phyloP scores from a whole-genome alignment of 1,284 basidiomycete species.

The Lentinus polychrous region DNA sequence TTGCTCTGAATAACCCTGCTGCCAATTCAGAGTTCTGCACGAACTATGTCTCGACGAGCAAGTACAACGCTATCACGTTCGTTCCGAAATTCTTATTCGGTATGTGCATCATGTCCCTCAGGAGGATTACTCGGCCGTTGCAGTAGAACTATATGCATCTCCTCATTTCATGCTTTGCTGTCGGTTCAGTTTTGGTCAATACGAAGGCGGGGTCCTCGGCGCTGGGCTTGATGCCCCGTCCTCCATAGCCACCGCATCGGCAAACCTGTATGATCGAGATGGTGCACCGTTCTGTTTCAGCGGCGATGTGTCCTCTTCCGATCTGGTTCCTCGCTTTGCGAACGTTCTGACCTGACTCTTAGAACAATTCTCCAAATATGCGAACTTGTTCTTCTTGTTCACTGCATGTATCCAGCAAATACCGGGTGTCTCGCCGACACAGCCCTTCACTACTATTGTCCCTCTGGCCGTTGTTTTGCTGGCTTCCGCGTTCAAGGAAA shows the following conservation, averaged over 20 bases:
- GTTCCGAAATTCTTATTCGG: constrained; percentile 90
- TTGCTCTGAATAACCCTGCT: constrained; percentile 66
- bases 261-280: no score
- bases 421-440: constrained; percentile 95
- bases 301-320: neutral
- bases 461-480: constrained; percentile 87
- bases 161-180: neutral
- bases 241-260: no score
- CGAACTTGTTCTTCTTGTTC: constrained; percentile 98
- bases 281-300: no score
- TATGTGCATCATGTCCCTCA: constrained; percentile 24
- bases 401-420: constrained; percentile 98
- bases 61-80: constrained; percentile 90
- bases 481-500: constrained; percentile 95
- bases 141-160: neutral
- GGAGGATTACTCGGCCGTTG: neutral
- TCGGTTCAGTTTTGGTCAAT: neutral
- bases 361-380: constrained; percentile 99
- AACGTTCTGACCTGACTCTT: constrained; percentile 9
- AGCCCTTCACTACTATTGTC: constrained; percentile 91
- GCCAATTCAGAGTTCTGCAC: constrained; percentile 64
- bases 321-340: neutral
- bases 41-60: constrained; percentile 93
- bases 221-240: no score
- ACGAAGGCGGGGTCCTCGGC: no score